Percentiles rank a stretch among this genome's conserved stretches.
Evolutionary conservation across 2,329 filamentous ascomycete species (phyloP).

Genomic region (Polychaeton citri): DNA sequence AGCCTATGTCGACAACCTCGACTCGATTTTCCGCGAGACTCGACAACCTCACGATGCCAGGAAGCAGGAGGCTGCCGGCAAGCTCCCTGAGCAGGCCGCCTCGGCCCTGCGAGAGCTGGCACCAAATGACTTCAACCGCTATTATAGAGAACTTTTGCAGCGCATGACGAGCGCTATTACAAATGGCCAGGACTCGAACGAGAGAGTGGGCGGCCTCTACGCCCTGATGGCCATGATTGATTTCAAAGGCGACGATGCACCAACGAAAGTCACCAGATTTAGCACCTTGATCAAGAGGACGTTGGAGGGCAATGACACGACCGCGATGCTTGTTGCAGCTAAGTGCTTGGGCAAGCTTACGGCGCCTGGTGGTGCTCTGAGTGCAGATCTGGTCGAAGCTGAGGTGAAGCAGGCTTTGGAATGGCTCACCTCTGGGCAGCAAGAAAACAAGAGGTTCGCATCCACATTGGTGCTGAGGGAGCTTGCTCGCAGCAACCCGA

Average conservation of each 20-base stretch:
- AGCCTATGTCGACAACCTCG: conserved; percentile 17
- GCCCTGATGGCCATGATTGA: conserved; percentile 88
- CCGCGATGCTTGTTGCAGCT: conserved; percentile 81
- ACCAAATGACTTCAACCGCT: conserved; percentile 62
- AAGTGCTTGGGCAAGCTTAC: conserved; percentile 81
- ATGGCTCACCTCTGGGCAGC: conserved; percentile 88
- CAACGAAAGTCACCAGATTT: conserved; percentile 87
- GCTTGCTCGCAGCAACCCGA: conserved; percentile 82
- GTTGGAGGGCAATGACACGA: conserved; percentile 78
- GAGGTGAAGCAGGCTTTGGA: conserved; percentile 94
- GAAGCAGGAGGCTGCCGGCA: conserved; percentile 15
- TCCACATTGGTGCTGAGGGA: conserved; percentile 85
- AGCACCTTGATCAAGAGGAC: conserved; percentile 80
- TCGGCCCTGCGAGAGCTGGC: conserved; percentile 48
- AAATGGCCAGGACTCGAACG: conserved; percentile 72
- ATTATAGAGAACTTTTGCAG: conserved; percentile 51
- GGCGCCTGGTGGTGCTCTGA: conserved; percentile 81
- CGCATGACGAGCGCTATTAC: conserved; percentile 62
- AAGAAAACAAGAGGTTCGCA: conserved; percentile 86
- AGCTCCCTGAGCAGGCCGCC: conserved; percentile 18
- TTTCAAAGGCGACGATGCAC: conserved; percentile 88
- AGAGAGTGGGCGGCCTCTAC: conserved; percentile 82
- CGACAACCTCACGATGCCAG: conserved; percentile 14
- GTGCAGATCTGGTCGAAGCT: conserved; percentile 89
- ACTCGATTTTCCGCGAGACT: conserved; percentile 18